A percentile compares a stretch with the other conserved stretches of the same genome.
Evolutionary conservation across 148 eudicot genomes (phyloP).

Genomic region (Diospyros lotus): DNA sequence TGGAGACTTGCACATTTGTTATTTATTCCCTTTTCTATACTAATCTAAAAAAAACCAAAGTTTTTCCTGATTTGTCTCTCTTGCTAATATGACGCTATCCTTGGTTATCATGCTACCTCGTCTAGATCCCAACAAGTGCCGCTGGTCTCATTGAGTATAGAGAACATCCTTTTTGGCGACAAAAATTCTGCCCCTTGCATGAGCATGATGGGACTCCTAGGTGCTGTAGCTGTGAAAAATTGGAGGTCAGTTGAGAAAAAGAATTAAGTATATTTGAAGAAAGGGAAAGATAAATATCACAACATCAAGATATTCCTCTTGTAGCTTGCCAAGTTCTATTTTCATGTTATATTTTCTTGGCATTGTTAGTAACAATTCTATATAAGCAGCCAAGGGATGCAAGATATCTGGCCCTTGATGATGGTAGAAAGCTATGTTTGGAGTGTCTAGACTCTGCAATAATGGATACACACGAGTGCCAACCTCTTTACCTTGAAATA

Average conservation of each 20-base stretch:
- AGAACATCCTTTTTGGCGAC: conserved; percentile 97
- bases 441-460: conserved; percentile 93
- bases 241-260: conserved; percentile 63
- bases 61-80: not conserved
- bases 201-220: conserved; percentile 85
- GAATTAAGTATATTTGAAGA: not conserved
- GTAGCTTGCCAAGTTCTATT: not conserved
- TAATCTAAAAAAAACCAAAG: not conserved
- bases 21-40: not conserved
- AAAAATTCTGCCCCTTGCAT: conserved; percentile 92
- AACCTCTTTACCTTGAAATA: conserved; percentile 90
- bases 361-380: conserved; percentile 2
- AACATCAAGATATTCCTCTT: not conserved
- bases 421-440: conserved; percentile 91
- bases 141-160: conserved; percentile 90
- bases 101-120: not conserved
- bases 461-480: conserved; percentile 96
- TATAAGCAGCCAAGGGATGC: conserved; percentile 66
- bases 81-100: not conserved
- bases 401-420: conserved; percentile 69
- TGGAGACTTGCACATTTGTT: not conserved
- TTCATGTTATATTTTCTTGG: not conserved
- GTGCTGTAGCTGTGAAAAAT: conserved; percentile 98
- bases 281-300: not conserved
- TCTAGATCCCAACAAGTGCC: conserved; percentile 77